phyloP scores from a whole-genome alignment of 2,329 filamentous ascomycete genomes.

The Penicillium vulpinum region DNA sequence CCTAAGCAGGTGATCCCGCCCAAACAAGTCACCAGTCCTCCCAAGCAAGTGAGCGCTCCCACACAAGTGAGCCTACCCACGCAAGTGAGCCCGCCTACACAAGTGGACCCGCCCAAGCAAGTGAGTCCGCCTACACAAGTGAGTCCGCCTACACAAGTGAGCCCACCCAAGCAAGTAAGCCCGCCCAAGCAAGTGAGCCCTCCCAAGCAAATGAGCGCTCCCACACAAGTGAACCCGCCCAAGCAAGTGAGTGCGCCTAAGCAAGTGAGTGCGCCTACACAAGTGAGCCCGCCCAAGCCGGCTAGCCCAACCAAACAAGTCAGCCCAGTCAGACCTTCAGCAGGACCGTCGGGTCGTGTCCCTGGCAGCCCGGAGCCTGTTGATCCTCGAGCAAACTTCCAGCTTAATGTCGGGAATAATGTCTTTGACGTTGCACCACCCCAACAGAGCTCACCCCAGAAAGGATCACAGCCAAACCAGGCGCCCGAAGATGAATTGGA shows the following conservation, averaged over 20 bases:
- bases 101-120: conserved; percentile 34
- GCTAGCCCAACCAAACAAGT: conserved; percentile 43
- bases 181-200: not conserved
- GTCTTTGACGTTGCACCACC: conserved; percentile 89
- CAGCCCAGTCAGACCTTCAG: conserved; percentile 46
- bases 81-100: conserved; percentile 26
- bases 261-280: conserved; percentile 29
- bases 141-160: conserved; percentile 41
- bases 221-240: conserved; percentile 12
- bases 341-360: conserved; percentile 26
- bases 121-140: conserved; percentile 43
- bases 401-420: conserved; percentile 92
- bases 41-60: conserved; percentile 13
- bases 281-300: conserved; percentile 44
- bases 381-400: conserved; percentile 87
- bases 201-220: conserved; percentile 11
- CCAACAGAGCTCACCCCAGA: conserved; percentile 58
- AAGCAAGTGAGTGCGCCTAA: conserved; percentile 26
- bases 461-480: conserved; percentile 41
- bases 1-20: not conserved
- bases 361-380: conserved; percentile 75
- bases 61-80: conserved; percentile 13
- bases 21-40: not conserved
- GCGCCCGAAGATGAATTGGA: conserved; percentile 65
- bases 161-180: not conserved